phyloP scores from a whole-genome alignment of 352 stramenopile species.

The Phytophthora nicotianae region DNA sequence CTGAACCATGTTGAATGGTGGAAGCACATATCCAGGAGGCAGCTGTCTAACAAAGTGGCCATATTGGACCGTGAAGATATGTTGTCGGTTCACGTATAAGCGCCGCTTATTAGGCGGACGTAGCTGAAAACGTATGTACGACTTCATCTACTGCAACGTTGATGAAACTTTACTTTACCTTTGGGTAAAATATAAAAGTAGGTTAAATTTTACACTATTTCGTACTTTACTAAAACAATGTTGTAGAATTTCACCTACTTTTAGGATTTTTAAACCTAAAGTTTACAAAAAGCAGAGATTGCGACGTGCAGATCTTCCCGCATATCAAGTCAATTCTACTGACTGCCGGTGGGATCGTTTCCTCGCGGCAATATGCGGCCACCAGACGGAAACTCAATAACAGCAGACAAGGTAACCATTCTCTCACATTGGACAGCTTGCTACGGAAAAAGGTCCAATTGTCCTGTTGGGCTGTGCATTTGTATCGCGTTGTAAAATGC shows the following conservation, averaged over 20 bases:
- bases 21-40: no score
- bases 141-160: no score
- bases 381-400: constrained; percentile 13
- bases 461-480: background rate
- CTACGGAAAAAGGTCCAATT: constrained; percentile 11
- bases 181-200: no score
- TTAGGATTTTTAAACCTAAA: no score
- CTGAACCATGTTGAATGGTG: background rate
- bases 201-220: no score
- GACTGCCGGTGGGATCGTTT: background rate
- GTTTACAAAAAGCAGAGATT: no score
- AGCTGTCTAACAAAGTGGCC: background rate
- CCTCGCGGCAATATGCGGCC: constrained; percentile 1
- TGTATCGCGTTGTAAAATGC: background rate
- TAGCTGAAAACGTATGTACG: no score
- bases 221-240: no score
- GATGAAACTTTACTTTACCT: no score
- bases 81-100: background rate
- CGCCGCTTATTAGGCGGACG: no score
- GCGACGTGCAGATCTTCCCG: background rate
- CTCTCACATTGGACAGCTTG: constrained; percentile 22
- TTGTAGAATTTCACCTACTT: no score
- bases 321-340: background rate
- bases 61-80: background rate
- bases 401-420: constrained; percentile 8